Base-by-base conservation (phyloP, 169 alveolate species). In the Plasmodium berghei region DNA sequence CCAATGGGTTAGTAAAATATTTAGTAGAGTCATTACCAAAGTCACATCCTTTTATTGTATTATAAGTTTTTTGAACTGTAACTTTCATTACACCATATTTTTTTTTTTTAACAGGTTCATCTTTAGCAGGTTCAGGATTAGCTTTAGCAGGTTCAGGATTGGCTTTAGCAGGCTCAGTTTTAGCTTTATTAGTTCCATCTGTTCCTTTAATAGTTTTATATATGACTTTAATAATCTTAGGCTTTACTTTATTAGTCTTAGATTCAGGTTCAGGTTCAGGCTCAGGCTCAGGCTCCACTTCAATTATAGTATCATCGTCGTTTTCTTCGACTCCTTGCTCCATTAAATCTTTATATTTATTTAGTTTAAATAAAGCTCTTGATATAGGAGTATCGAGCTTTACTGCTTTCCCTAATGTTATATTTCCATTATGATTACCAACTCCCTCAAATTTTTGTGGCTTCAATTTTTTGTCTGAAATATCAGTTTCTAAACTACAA, bases 61-160 rank as follows among this genome's bases (percentile, higher is more conserved):
- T 49, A 77, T 45, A 1, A 54, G 26, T 24, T 9, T 28, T 77
- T 46, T 52, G 55, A 42, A 77, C 80, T 24, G 24, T 24, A 63
- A 77, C 89, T 52, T 40, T 64, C 89, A 77, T 77, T 26, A 77
- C 26, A 26, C 89, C 89, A 77, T 63, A 63, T 55, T 75, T 75
- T 28, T 52, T 46, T 46, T 24, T 34, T 34, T 34, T 63, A 5
- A 49, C 18, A 48, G 62, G n/a, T 52, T 75, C 71, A 9, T n/a
- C 8, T 24, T 48, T 63, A 16, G 12, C 20, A 16, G 18, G 16
- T 1, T 46, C 34, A 62, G 10, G 24, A 55, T 16, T 58, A 4
- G 18, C 67, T 42, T 6, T 14, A 58, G 26, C 24, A 6, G 45
- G 59, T 14, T 75, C 77, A 22, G 49, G 28, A n/a, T n/a, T 9